Evolutionary conservation across 352 stramenopile species (phyloP).

Genomic region (Pythium insidiosum): DNA sequence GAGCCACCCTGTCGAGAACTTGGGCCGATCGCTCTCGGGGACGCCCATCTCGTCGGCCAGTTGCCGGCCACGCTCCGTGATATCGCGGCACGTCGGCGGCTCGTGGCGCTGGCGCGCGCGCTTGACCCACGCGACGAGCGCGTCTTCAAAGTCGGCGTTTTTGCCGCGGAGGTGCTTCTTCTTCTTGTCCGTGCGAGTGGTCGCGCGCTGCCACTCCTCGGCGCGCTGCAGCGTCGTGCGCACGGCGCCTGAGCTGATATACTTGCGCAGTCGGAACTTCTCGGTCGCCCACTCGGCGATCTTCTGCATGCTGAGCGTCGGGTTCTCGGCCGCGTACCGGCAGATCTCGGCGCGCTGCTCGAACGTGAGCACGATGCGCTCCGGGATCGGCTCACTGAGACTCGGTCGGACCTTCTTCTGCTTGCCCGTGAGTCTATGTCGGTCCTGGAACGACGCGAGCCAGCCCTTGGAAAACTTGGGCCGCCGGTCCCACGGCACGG

Average conservation of each 20-base stretch:
- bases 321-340: constrained; percentile 4
- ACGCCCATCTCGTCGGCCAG: constrained; percentile 10
- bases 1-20: constrained; percentile 20
- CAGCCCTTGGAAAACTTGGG: constrained; percentile 19
- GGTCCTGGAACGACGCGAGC: constrained; percentile 16
- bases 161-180: constrained; percentile 9
- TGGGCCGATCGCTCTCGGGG: constrained; percentile 8
- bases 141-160: constrained; percentile 7
- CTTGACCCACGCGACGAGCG: constrained; percentile 9
- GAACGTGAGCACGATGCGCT: constrained; percentile 16
- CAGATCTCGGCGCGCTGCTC: constrained; percentile 15
- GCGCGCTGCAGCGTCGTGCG: constrained; percentile 11
- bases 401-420: constrained; percentile 4
- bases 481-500: constrained; percentile 1
- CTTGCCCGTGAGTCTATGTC: constrained; percentile 11
- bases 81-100: constrained; percentile 9
- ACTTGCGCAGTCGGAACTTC: constrained; percentile 19
- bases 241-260: constrained; percentile 17
- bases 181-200: constrained; percentile 7
- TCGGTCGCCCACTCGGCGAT: constrained; percentile 12
- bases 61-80: constrained; percentile 2
- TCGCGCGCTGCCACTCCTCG: constrained; percentile 12
- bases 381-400: constrained; percentile 17
- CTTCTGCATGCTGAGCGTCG: constrained; percentile 12
- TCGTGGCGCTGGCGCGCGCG: constrained; percentile 6